These are phyloP conservation scores for Raphanus raphanistrum DNA, from an alignment of 345 rosid genomes.

Conservation along the genomic window DNA sequence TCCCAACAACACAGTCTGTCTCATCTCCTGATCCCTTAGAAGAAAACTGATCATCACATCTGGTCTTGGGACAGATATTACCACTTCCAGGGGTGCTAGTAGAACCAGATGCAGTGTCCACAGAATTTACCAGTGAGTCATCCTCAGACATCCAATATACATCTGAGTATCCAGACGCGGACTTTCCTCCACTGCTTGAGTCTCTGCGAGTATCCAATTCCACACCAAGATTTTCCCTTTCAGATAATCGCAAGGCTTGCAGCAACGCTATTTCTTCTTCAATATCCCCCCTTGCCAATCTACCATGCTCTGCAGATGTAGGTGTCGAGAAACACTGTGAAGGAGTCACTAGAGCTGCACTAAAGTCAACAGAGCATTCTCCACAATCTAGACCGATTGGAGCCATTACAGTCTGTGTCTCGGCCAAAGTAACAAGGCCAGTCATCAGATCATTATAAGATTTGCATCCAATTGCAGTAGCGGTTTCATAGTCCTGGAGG, in stretches of 20 bases:
- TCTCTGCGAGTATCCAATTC: constrained; percentile 28
- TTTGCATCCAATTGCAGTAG: constrained; percentile 68
- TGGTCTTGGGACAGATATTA: constrained; percentile 19
- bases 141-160: constrained; percentile 33
- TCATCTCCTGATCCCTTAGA: not conserved
- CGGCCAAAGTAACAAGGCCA: constrained; percentile 66
- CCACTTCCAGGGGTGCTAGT: constrained; percentile 22
- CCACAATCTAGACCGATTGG: constrained; percentile 23
- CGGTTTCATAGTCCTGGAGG: constrained; percentile 65
- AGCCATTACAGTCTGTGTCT: constrained; percentile 44
- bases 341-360: constrained; percentile 3
- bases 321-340: not conserved
- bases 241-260: constrained; percentile 58
- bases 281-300: constrained; percentile 53
- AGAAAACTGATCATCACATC: constrained; percentile 15
- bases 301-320: constrained; percentile 44
- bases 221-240: constrained; percentile 39
- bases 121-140: constrained; percentile 2
- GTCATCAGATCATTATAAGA: constrained; percentile 70
- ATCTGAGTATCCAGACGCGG: constrained; percentile 32
- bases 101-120: constrained; percentile 28
- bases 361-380: not conserved
- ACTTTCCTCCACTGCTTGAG: constrained; percentile 28
- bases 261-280: constrained; percentile 61
- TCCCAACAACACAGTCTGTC: not conserved